Evolutionary conservation across 139 green algal species (phyloP).

Genomic region (Micractinium conductrix): DNA sequence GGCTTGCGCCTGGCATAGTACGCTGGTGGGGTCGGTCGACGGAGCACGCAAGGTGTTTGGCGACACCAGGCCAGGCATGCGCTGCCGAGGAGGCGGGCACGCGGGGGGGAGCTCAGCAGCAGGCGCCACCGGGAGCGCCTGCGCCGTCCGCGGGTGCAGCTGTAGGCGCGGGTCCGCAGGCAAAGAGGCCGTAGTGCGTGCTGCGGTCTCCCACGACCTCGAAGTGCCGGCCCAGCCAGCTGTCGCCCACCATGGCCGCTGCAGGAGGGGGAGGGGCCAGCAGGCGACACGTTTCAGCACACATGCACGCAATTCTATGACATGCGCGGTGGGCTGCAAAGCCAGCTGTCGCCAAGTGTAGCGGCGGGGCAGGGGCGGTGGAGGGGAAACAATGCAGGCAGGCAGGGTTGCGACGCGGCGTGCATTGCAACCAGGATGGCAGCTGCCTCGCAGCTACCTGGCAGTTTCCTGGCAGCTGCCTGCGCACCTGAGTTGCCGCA

Average conservation of each 20-base stretch:
- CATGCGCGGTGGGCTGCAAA: too few relatives aligned
- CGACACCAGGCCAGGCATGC: too few relatives aligned
- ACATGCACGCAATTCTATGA: background rate
- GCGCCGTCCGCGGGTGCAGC: background rate
- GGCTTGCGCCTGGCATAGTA: background rate
- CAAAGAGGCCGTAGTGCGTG: slow-evolving; percentile 81
- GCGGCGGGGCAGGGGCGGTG: too few relatives aligned
- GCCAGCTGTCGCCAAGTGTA: too few relatives aligned
- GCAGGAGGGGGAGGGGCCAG: slow-evolving; percentile 14
- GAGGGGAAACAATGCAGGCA: too few relatives aligned
- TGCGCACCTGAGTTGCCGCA: slow-evolving; percentile 24
- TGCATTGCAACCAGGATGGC: too few relatives aligned
- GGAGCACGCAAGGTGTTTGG: too few relatives aligned
- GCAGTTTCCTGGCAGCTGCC: too few relatives aligned
- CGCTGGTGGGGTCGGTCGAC: too few relatives aligned
- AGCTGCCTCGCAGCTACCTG: too few relatives aligned
- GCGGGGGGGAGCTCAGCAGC: slow-evolving; percentile 36
- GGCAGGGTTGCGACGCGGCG: too few relatives aligned
- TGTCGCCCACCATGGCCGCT: slow-evolving; percentile 88
- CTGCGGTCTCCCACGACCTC: slow-evolving; percentile 71
- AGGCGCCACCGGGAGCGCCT: slow-evolving; percentile 25
- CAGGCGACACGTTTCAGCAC: background rate
- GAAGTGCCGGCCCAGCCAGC: slow-evolving; percentile 85
- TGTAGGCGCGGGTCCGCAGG: slow-evolving; percentile 12
- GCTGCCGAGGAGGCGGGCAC: background rate